Percentiles rank a stretch among this genome's conserved stretches.
Conservation (phyloP, 2,329 filamentous ascomycete species). For the Exophiala bonariae region DNA sequence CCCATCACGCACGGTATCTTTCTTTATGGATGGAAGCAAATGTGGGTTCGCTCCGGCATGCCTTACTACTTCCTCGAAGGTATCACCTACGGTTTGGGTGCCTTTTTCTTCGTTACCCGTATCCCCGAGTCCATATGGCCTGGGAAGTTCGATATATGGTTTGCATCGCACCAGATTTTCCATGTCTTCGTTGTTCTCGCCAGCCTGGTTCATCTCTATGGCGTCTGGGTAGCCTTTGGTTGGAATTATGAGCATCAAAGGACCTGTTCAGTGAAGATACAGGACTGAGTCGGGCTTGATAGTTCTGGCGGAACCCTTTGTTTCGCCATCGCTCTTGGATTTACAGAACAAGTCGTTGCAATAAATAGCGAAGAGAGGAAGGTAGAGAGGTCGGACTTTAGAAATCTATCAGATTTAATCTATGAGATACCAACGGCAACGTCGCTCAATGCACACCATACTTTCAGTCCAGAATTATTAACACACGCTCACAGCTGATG, state of each 20-base stretch:
- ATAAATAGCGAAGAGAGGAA: no score
- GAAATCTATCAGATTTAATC: no score
- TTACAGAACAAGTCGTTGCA: no score
- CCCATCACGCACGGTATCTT: constrained; percentile 35
- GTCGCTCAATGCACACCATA: neutral
- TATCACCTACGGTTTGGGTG: constrained; percentile 32
- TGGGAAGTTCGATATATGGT: constrained; percentile 36
- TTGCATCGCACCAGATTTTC: constrained; percentile 36
- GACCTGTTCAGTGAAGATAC: constrained; percentile 19
- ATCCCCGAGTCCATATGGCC: constrained; percentile 31
- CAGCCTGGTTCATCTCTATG: constrained; percentile 41
- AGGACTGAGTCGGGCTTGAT: no score
- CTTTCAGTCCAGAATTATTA: neutral
- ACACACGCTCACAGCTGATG: no score
- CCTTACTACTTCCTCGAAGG: constrained; percentile 37
- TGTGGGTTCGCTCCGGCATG: constrained; percentile 31
- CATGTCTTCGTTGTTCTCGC: constrained; percentile 42
- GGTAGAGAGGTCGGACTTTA: no score
- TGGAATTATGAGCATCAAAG: constrained; percentile 32
- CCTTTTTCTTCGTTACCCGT: constrained; percentile 30
- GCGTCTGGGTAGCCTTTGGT: constrained; percentile 35
- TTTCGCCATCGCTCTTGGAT: no score
- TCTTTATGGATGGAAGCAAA: constrained; percentile 29
- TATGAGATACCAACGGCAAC: no score
- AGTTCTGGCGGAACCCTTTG: no score